Evolutionary conservation across 345 rosid species (phyloP), one percentile per base, ranked within the genome.

Genomic region (Euclidium syriacum): DNA sequence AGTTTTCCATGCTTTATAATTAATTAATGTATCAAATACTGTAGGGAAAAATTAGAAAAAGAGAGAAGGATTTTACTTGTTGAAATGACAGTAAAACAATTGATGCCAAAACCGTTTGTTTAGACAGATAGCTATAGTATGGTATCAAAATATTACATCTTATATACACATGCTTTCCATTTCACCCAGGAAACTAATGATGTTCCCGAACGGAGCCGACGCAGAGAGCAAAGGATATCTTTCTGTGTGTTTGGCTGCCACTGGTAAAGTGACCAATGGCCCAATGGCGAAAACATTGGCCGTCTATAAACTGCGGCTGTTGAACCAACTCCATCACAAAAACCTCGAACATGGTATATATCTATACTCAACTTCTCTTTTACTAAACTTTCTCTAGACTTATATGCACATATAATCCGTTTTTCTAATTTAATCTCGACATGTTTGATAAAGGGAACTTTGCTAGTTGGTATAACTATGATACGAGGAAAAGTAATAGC

Each of bases 181-280:
- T n/a, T n/a, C n/a, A n/a, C n/a, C n/a, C n/a, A 67, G 72, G 72
- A 20, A 7, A n/a, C 10, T 67, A 29, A 0, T 7, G 14, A 67
- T 67, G 65, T 38, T 1, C 19, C 65, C 65, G 4, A 48, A 48
- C 10, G 65, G 65, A 19, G 0, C 0, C 14, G 34, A 1, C n/a
- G n/a, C n/a, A 15, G 15, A 20, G 1, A 51, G 19, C 11, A 1
- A 26, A 27, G 65, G 34, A 29, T 10, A 67, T 8, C 41, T 67
- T 33, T 47, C 64, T 48, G 47, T 67, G 10, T 57, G 0, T 38
- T 4, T 67, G 49, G 12, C 6, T 17, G 57, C 58, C 5, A 1
- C 18, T 1, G 57, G 47, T 10, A 26, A 18, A 40, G 57, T 66
- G 9, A 26, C 40, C 2, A 41, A 14, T 19, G 40, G 25, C 18